These are phyloP conservation scores for Alternaria longipes DNA, from an alignment of 2,329 filamentous ascomycete genomes.

Conservation along the genomic window DNA sequence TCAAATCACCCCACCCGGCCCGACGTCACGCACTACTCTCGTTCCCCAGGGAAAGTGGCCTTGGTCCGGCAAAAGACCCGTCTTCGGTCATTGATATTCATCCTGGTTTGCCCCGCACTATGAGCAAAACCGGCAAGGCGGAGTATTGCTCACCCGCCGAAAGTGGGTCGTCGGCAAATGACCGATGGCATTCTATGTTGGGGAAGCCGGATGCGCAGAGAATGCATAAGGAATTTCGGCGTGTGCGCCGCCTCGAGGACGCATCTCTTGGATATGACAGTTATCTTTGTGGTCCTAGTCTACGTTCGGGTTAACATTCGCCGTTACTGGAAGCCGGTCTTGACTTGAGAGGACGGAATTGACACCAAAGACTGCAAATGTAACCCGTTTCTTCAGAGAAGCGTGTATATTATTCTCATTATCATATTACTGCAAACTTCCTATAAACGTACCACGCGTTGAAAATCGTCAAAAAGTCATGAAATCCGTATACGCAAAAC, in stretches of 20 bases:
- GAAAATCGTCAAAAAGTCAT: slow-evolving; percentile 18
- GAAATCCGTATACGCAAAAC: slow-evolving; percentile 16
- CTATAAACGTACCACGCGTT: slow-evolving; percentile 13
- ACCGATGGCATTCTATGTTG: slow-evolving; percentile 19
- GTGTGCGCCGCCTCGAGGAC: slow-evolving; percentile 4
- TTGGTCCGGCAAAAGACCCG: slow-evolving; percentile 29
- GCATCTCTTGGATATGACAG: not conserved
- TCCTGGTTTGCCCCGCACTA: slow-evolving; percentile 33
- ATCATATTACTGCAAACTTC: slow-evolving; percentile 20
- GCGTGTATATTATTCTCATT: slow-evolving; percentile 11
- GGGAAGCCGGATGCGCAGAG: slow-evolving; percentile 15
- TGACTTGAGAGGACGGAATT: not conserved
- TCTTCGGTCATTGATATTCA: slow-evolving; percentile 23
- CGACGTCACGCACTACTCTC: slow-evolving; percentile 8
- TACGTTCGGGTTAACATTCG: not conserved
- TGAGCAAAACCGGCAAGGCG: slow-evolving; percentile 23
- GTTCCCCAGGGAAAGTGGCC: not conserved
- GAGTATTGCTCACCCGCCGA: slow-evolving; percentile 27
- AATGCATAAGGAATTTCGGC: not conserved
- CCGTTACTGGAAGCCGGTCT: not conserved
- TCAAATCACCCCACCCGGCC: slow-evolving; percentile 6
- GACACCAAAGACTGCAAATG: not conserved
- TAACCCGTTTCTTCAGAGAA: not conserved
- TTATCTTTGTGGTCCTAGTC: not conserved
- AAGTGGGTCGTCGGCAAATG: slow-evolving; percentile 29